phyloP scores from a whole-genome alignment of 345 rosid genomes.

The Gossypioides kirkii region DNA sequence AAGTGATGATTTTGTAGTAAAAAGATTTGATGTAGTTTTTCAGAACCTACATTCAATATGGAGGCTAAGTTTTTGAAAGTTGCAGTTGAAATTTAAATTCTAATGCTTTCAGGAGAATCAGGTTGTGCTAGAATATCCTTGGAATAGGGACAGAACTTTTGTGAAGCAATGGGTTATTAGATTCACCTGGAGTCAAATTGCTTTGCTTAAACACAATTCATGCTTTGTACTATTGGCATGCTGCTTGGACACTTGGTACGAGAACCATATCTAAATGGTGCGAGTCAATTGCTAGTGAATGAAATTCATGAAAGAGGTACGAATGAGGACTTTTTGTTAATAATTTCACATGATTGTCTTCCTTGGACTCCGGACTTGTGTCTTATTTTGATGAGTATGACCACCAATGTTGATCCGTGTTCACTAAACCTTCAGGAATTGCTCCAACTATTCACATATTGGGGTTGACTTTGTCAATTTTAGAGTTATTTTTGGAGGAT shows the following conservation, averaged over 20 bases:
- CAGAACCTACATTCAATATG: no score
- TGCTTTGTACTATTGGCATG: conserved; percentile 92
- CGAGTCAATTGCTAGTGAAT: conserved; percentile 90
- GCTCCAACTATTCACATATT: conserved; percentile 74
- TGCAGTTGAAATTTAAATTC: conserved; percentile 32
- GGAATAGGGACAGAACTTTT: conserved; percentile 50
- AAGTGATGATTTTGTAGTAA: no score
- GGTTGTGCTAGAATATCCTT: conserved; percentile 94
- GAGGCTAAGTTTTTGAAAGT: conserved; percentile 35
- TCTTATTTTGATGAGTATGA: conserved; percentile 86
- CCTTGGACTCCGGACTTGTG: conserved; percentile 62
- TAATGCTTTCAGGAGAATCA: conserved; percentile 69
- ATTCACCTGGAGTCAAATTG: conserved; percentile 43
- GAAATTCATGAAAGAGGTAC: conserved; percentile 97
- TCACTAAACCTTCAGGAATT: conserved; percentile 65
- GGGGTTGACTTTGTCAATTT: conserved; percentile 63
- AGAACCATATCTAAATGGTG: conserved; percentile 68
- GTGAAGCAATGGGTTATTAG: no score
- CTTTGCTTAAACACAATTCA: conserved; percentile 28
- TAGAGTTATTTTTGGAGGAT: conserved; percentile 84
- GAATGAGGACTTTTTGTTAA: conserved; percentile 82
- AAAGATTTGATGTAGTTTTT: no score
- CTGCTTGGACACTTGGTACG: conserved; percentile 76
- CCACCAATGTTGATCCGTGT: conserved; percentile 83
- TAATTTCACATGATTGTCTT: conserved; percentile 56